Evolutionary conservation across 371 early-diverging fungal species (phyloP).

Genomic region (Mortierella sp.): DNA sequence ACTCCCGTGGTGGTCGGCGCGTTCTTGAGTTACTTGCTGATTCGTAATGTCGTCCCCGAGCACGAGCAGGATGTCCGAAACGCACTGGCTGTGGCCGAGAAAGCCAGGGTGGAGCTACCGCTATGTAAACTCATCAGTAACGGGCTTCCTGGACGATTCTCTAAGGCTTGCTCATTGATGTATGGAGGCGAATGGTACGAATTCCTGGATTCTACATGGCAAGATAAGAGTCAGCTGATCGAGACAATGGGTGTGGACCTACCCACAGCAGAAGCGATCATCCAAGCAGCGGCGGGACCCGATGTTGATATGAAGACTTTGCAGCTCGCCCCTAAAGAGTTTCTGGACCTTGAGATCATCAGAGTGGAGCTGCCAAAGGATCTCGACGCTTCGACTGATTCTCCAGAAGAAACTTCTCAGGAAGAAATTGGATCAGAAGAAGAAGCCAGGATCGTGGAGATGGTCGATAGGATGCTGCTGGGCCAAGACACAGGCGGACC

Average conservation of each 20-base stretch:
- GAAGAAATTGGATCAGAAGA: conserved; percentile 8
- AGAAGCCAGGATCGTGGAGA: conserved; percentile 11
- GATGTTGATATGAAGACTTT: conserved; percentile 12
- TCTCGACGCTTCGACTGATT: neutral
- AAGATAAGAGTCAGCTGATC: neutral
- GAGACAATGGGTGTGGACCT: conserved; percentile 27
- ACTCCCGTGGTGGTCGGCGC: conserved; percentile 62
- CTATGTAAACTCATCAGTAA: conserved; percentile 55
- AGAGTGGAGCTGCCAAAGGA: conserved; percentile 19
- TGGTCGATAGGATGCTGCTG: conserved; percentile 35
- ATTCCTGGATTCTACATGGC: conserved; percentile 24
- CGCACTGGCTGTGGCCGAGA: conserved; percentile 58
- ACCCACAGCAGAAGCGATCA: conserved; percentile 14
- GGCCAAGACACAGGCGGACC: neutral
- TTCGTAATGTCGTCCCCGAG: conserved; percentile 67
- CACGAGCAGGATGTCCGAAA: conserved; percentile 59
- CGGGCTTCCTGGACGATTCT: conserved; percentile 58
- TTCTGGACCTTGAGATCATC: conserved; percentile 33
- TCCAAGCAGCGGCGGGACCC: conserved; percentile 19
- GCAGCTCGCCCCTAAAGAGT: conserved; percentile 9
- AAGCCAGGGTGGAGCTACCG: conserved; percentile 64
- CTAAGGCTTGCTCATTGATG: conserved; percentile 59
- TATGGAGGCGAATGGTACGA: conserved; percentile 55
- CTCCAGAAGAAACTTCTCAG: neutral
- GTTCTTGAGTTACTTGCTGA: conserved; percentile 63